phyloP scores from a whole-genome alignment of 2,329 filamentous ascomycete genomes.

The Fusarium mangiferae region DNA sequence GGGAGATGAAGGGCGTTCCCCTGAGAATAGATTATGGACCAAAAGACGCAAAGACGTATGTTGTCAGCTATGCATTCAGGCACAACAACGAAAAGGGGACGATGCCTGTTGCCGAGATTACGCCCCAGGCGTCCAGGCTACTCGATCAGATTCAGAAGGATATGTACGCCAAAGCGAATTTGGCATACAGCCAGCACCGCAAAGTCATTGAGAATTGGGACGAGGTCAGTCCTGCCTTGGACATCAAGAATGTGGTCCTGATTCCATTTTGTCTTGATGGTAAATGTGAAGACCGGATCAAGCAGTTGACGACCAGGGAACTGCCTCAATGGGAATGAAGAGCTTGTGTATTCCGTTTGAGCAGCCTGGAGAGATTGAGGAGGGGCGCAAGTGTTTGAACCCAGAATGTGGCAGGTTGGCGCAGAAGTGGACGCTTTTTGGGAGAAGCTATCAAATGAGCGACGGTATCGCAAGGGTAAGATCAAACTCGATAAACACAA shows the following conservation, averaged over 20 bases:
- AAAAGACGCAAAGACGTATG: conserved; percentile 87
- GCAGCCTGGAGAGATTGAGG: conserved; percentile 82
- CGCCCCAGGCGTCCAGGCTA: conserved; percentile 78
- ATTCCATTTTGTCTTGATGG: conserved; percentile 87
- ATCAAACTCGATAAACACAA: too few relatives aligned
- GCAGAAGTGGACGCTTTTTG: conserved; percentile 97
- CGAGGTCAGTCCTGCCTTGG: conserved; percentile 88
- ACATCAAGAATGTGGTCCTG: conserved; percentile 90
- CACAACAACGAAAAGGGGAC: conserved; percentile 87
- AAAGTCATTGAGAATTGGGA: conserved; percentile 87
- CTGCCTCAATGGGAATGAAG: conserved; percentile 74
- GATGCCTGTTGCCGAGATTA: conserved; percentile 79
- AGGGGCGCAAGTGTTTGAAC: conserved; percentile 78
- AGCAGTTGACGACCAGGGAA: conserved; percentile 82
- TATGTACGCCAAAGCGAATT: conserved; percentile 79
- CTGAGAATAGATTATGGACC: conserved; percentile 95
- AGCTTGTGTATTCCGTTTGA: conserved; percentile 79
- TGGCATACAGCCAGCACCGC: conserved; percentile 78
- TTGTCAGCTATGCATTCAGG: conserved; percentile 86
- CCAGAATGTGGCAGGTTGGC: conserved; percentile 78
- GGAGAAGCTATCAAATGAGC: conserved; percentile 70
- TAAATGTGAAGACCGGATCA: conserved; percentile 93
- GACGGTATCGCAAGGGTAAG: too few relatives aligned
- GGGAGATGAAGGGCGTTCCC: conserved; percentile 95
- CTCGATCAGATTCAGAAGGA: conserved; percentile 91